phyloP scores from a whole-genome alignment of 2,329 filamentous ascomycete species.

The Teratosphaeria zuluensis region DNA sequence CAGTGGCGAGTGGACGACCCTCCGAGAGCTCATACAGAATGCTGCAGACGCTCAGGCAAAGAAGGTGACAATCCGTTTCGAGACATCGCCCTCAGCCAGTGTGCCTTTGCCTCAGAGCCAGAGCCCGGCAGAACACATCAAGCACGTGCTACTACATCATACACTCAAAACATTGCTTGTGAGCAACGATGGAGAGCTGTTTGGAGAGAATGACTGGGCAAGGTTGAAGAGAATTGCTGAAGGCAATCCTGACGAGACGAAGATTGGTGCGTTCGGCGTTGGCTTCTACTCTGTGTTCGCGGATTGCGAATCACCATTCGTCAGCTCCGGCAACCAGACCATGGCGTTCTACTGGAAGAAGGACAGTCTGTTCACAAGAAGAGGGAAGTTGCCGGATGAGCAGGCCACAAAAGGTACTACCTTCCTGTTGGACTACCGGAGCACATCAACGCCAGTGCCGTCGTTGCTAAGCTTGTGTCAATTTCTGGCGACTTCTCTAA shows the following conservation, averaged over 20 bases:
- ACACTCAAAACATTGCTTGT: constrained; percentile 82
- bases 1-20: constrained; percentile 80
- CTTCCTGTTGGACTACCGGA: constrained; percentile 93
- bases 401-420: constrained; percentile 54
- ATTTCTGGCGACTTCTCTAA: constrained; percentile 89
- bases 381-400: constrained; percentile 60
- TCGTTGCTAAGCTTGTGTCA: constrained; percentile 78
- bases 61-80: constrained; percentile 82
- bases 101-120: constrained; percentile 59
- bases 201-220: constrained; percentile 84
- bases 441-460: constrained; percentile 75
- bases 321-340: constrained; percentile 81
- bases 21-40: constrained; percentile 94
- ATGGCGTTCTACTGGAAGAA: constrained; percentile 99
- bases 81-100: constrained; percentile 73
- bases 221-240: constrained; percentile 95
- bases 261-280: constrained; percentile 96
- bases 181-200: constrained; percentile 82
- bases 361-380: constrained; percentile 91
- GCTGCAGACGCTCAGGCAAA: constrained; percentile 93
- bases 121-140: constrained; percentile 62
- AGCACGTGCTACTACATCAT: constrained; percentile 75
- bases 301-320: constrained; percentile 94
- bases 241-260: constrained; percentile 96
- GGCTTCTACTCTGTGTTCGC: constrained; percentile 98